These are phyloP conservation scores for Eucalyptus pumila DNA, from an alignment of 345 rosid species.

Conservation along the genomic window DNA sequence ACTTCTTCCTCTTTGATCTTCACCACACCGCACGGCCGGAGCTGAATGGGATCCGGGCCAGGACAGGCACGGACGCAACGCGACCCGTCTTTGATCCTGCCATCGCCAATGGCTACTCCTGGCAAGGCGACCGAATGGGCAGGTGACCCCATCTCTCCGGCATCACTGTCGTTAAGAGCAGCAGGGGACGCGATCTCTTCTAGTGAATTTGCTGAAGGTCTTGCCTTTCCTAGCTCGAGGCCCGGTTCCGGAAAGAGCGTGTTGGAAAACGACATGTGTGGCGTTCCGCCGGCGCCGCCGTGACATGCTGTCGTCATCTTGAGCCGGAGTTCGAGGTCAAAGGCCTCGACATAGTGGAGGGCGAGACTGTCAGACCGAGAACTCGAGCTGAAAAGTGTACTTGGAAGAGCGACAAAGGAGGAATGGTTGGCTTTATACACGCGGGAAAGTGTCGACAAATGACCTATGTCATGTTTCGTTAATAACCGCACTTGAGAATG, in stretches of 20 bases:
- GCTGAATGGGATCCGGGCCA: background rate
- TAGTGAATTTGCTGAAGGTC: background rate
- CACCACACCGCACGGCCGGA: background rate
- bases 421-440: background rate
- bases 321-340: background rate
- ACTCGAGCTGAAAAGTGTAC: background rate
- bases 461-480: too few relatives aligned
- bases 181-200: background rate
- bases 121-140: background rate
- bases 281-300: background rate
- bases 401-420: background rate
- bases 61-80: background rate
- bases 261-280: fast-evolving
- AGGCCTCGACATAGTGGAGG: background rate
- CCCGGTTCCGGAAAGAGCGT: background rate
- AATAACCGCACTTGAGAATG: too few relatives aligned
- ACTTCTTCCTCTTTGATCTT: background rate
- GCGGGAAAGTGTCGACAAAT: background rate
- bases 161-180: background rate
- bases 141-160: background rate
- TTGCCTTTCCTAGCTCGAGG: background rate
- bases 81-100: background rate
- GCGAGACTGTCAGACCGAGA: background rate
- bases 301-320: background rate
- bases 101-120: background rate